A percentile compares a stretch with the other conserved stretches of the same genome.
phyloP scores from a whole-genome alignment of 352 stramenopile species.

The Globisporangium lucens region DNA sequence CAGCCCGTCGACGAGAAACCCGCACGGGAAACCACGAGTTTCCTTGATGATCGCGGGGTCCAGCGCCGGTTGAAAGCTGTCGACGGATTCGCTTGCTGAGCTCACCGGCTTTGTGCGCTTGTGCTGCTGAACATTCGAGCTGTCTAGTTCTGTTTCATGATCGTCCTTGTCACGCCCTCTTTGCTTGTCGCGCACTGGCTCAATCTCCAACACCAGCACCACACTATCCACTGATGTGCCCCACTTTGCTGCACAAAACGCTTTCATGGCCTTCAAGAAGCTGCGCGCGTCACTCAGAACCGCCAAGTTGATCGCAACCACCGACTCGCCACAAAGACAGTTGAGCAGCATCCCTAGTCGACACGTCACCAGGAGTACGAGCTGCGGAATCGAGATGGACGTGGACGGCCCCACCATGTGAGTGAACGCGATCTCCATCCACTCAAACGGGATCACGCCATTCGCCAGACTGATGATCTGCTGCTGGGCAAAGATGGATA shows the following conservation, averaged over 20 bases:
- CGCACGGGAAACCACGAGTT: not conserved
- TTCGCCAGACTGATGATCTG: conserved; percentile 17
- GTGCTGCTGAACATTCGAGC: not conserved
- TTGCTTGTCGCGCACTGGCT: not conserved
- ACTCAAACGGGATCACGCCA: conserved; percentile 15
- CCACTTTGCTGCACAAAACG: conserved; percentile 10
- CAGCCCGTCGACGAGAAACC: conserved; percentile 17
- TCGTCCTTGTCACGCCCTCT: not conserved
- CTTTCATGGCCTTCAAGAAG: conserved; percentile 14
- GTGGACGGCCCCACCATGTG: conserved; percentile 10
- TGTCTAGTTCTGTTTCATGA: not conserved
- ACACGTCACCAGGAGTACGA: conserved; percentile 14
- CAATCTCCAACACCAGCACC: conserved; percentile 15
- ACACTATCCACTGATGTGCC: not conserved
- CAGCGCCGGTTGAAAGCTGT: not conserved
- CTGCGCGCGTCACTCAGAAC: conserved; percentile 15
- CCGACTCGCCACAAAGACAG: not conserved
- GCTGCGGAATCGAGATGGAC: conserved; percentile 13
- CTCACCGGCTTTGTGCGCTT: not conserved
- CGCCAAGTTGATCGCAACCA: conserved; percentile 10
- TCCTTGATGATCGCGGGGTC: conserved; percentile 2
- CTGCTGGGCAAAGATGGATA: conserved; percentile 12
- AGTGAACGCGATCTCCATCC: conserved; percentile 16
- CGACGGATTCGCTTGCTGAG: not conserved
- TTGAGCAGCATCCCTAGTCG: conserved; percentile 12